Conservation (phyloP, 2,329 filamentous ascomycete genomes). For the Orbilia ellipsospora region DNA sequence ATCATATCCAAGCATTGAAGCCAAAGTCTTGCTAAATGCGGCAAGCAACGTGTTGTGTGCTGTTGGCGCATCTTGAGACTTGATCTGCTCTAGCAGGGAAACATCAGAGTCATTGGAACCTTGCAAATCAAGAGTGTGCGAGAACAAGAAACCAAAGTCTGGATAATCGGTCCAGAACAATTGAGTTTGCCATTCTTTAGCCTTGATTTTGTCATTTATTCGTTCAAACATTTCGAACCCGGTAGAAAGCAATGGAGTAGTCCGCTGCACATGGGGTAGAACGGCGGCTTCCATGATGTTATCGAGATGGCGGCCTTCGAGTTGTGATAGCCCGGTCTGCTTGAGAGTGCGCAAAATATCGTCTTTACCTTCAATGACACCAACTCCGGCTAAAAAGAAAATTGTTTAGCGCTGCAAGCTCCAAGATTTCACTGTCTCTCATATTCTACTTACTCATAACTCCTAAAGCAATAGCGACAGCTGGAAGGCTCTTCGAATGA, state of each 20-base stretch:
- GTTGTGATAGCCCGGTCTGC: slow-evolving; percentile 25
- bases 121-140: slow-evolving; percentile 20
- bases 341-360: slow-evolving; percentile 35
- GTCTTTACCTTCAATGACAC: slow-evolving; percentile 52
- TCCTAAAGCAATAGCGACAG: slow-evolving; percentile 45
- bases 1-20: slow-evolving; percentile 29
- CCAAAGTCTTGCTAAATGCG: slow-evolving; percentile 33
- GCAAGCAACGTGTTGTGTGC: slow-evolving; percentile 19
- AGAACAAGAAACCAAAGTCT: slow-evolving; percentile 33
- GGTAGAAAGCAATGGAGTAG: slow-evolving; percentile 20
- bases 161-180: slow-evolving; percentile 35
- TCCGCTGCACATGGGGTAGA: slow-evolving; percentile 24
- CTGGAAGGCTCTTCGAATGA: slow-evolving; percentile 21
- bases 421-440: not conserved
- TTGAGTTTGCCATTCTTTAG: slow-evolving; percentile 33
- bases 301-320: slow-evolving; percentile 28
- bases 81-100: slow-evolving; percentile 27
- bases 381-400: slow-evolving; percentile 23
- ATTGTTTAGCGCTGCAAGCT: not conserved
- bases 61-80: slow-evolving; percentile 12
- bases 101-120: slow-evolving; percentile 17
- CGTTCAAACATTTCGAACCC: slow-evolving; percentile 36
- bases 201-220: slow-evolving; percentile 20
- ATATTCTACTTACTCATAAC: slow-evolving; percentile 36
- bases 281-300: slow-evolving; percentile 32